These are phyloP conservation scores for Sporothrix pallida DNA, from an alignment of 2,329 filamentous ascomycete genomes.

Conservation along the genomic window DNA sequence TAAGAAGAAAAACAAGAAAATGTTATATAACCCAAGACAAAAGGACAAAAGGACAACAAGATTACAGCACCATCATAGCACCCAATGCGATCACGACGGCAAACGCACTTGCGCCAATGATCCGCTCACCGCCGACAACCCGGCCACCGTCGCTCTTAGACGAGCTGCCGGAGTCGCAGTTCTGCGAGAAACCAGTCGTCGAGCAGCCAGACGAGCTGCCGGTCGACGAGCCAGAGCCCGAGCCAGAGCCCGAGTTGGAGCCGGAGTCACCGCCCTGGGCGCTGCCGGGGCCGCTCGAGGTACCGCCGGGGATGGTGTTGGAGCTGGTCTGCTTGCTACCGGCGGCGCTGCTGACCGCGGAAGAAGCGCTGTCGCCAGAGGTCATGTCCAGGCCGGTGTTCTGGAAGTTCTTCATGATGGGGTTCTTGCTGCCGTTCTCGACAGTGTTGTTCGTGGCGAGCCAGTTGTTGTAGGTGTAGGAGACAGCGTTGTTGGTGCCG, in stretches of 20 bases:
- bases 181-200: constrained; percentile 50
- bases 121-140: constrained; percentile 40
- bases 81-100: constrained; percentile 47
- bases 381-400: constrained; percentile 81
- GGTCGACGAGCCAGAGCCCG: constrained; percentile 32
- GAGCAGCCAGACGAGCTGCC: constrained; percentile 44
- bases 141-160: constrained; percentile 44
- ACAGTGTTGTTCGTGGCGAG: constrained; percentile 77
- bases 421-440: constrained; percentile 73
- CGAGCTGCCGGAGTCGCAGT: constrained; percentile 44
- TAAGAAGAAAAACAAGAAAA: background rate
- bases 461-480: constrained; percentile 75
- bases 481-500: constrained; percentile 70
- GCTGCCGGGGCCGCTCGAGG: constrained; percentile 40
- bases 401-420: constrained; percentile 76
- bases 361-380: constrained; percentile 44
- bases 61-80: constrained; percentile 45
- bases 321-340: constrained; percentile 33
- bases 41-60: constrained; percentile 37
- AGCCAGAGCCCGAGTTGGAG: constrained; percentile 26
- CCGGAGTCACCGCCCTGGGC: constrained; percentile 33
- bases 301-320: constrained; percentile 44
- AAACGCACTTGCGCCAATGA: constrained; percentile 47
- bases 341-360: constrained; percentile 31
- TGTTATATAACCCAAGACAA: constrained; percentile 13